These are phyloP conservation scores for Pleodorina starrii DNA, from an alignment of 139 green algal genomes.

Conservation along the genomic window DNA sequence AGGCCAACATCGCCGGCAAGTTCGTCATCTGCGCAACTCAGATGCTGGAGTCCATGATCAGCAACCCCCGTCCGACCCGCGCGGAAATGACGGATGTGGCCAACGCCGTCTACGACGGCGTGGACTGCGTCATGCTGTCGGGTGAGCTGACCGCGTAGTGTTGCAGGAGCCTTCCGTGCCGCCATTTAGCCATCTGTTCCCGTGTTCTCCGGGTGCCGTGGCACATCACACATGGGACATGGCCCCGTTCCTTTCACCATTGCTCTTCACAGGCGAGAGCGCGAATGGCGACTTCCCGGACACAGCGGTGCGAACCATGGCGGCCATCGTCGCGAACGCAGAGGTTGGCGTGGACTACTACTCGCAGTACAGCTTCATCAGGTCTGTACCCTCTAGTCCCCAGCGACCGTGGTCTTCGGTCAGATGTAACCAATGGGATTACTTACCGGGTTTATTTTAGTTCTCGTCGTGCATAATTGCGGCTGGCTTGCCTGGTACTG, in stretches of 20 bases:
- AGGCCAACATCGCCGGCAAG: slow-evolving; percentile 82
- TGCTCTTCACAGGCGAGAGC: slow-evolving; percentile 75
- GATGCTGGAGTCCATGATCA: slow-evolving; percentile 84
- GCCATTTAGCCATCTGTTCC: too few species aligned
- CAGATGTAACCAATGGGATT: too few species aligned
- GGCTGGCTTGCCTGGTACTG: too few species aligned
- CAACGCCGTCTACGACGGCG: slow-evolving; percentile 88
- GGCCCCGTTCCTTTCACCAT: too few species aligned
- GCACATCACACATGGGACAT: too few species aligned
- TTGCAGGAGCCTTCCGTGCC: too few species aligned
- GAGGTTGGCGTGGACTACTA: slow-evolving; percentile 76
- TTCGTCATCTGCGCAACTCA: slow-evolving; percentile 74
- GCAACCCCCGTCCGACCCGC: slow-evolving; percentile 76
- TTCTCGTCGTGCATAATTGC: too few species aligned
- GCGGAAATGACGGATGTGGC: slow-evolving; percentile 93
- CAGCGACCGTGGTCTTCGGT: too few species aligned
- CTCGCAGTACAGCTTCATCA: slow-evolving; percentile 71
- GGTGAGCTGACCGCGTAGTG: slow-evolving; percentile 49
- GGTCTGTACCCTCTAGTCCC: too few species aligned
- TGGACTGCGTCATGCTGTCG: slow-evolving; percentile 76
- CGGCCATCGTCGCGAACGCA: slow-evolving; percentile 83
- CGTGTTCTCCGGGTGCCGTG: too few species aligned
- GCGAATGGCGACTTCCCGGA: slow-evolving; percentile 83
- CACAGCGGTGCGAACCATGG: slow-evolving; percentile 84
- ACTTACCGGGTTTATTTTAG: too few species aligned